Evolutionary conservation across 495 filamentous ascomycete genomes (phyloP).

Genomic region (Pyrenopolyporus hunteri): DNA sequence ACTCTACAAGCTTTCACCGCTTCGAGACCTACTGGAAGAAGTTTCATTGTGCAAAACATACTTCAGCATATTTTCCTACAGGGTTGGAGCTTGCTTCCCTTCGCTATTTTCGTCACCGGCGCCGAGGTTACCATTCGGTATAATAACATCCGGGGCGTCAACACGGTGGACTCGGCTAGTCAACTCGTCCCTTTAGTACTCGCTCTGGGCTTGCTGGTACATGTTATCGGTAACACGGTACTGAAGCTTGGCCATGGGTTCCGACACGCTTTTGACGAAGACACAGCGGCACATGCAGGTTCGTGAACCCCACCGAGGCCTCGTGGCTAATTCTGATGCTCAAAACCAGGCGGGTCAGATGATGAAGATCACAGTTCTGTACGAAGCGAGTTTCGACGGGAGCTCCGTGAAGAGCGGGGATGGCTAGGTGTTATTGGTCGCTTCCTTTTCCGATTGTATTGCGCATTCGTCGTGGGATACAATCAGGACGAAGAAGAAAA

Average conservation of each 20-base stretch:
- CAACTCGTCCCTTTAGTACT: constrained; percentile 21
- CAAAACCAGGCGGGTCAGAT: not conserved
- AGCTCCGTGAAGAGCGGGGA: constrained; percentile 6
- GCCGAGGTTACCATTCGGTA: constrained; percentile 22
- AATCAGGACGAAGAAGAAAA: constrained; percentile 8
- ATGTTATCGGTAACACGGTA: constrained; percentile 6
- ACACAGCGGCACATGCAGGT: constrained; percentile 5
- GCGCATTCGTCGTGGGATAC: constrained; percentile 16
- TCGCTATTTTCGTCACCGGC: constrained; percentile 12
- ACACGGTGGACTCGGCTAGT: constrained; percentile 14
- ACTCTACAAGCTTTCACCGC: not conserved
- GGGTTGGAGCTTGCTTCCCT: constrained; percentile 16
- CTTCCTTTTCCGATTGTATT: constrained; percentile 18
- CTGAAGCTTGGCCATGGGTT: constrained; percentile 6
- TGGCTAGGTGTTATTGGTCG: constrained; percentile 18
- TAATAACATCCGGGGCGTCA: constrained; percentile 16
- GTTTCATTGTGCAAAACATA: not conserved
- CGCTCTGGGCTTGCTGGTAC: constrained; percentile 10
- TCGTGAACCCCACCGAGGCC: not conserved
- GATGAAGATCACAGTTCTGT: not conserved
- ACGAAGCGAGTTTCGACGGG: constrained; percentile 1
- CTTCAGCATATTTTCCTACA: constrained; percentile 12
- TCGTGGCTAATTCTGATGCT: not conserved
- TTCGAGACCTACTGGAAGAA: not conserved
- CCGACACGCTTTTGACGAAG: constrained; percentile 11